phyloP scores from a whole-genome alignment of 768 basidiomycete species.

The Ramaria sp. region DNA sequence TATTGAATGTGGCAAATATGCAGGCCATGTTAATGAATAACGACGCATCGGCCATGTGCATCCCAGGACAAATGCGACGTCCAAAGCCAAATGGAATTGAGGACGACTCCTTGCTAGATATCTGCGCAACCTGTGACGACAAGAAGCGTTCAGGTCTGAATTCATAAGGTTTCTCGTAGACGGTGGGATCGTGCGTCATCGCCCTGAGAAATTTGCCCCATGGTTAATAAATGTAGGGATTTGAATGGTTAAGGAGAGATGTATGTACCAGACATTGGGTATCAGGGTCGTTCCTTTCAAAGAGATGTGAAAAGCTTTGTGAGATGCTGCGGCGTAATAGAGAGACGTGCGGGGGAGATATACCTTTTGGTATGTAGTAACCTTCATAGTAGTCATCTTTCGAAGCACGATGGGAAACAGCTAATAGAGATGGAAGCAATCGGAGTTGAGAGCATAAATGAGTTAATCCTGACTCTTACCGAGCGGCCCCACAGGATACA shows the following conservation, averaged over 20 bases:
- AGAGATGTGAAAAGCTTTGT: background rate
- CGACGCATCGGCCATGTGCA: slow-evolving; percentile 22
- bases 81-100: background rate
- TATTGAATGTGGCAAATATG: slow-evolving; percentile 17
- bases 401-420: background rate
- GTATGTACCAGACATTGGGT: background rate
- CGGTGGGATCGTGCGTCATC: background rate
- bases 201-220: background rate
- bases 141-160: background rate
- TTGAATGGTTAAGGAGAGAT: background rate
- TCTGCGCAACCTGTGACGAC: background rate
- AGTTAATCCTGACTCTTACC: background rate
- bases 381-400: slow-evolving; percentile 1
- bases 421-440: background rate
- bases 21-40: slow-evolving; percentile 22
- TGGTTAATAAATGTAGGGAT: background rate
- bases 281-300: background rate
- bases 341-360: background rate
- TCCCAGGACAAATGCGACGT: slow-evolving; percentile 12
- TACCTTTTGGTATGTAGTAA: background rate
- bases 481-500: background rate
- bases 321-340: background rate
- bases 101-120: background rate
- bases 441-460: background rate
- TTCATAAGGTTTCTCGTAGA: background rate